A percentile compares a stretch with the other conserved stretches of the same genome.
Evolutionary conservation across 208 protist species (phyloP).

Genomic region (Strigomonas galati): DNA sequence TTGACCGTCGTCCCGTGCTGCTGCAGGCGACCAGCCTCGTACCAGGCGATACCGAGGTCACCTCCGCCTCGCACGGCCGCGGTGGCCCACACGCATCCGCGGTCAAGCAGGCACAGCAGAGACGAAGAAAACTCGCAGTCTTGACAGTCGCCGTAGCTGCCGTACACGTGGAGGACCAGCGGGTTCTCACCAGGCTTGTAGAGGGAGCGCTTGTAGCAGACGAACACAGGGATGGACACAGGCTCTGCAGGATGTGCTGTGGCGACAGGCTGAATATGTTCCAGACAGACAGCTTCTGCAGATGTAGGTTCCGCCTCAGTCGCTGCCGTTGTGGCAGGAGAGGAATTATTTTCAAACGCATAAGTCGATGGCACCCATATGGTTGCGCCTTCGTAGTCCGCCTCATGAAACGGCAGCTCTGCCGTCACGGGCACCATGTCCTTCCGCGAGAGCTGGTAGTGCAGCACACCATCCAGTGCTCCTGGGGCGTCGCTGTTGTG

Average conservation of each 20-base stretch:
- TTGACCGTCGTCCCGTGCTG: conserved; percentile 74
- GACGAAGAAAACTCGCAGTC: conserved; percentile 56
- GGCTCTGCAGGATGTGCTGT: conserved; percentile 16
- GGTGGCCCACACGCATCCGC: conserved; percentile 72
- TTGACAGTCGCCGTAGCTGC: conserved; percentile 62
- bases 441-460: conserved; percentile 18
- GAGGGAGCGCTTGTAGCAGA: conserved; percentile 33
- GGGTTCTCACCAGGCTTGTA: conserved; percentile 23
- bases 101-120: conserved; percentile 64
- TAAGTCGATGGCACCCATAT: conserved; percentile 66
- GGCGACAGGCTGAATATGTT: conserved; percentile 10
- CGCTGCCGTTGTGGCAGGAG: background rate
- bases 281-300: no score
- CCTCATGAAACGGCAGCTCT: conserved; percentile 19
- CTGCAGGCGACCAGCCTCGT: conserved; percentile 44
- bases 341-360: conserved; percentile 16
- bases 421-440: conserved; percentile 27
- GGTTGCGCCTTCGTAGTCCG: conserved; percentile 43
- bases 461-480: no score
- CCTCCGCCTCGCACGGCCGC: conserved; percentile 85
- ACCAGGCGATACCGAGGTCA: conserved; percentile 78
- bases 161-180: conserved; percentile 69
- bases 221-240: conserved; percentile 39
- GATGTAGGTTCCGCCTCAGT: background rate
- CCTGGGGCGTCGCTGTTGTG: no score